Base-by-base conservation (phyloP, 169 alveolate species). In the Neospora caninum region DNA sequence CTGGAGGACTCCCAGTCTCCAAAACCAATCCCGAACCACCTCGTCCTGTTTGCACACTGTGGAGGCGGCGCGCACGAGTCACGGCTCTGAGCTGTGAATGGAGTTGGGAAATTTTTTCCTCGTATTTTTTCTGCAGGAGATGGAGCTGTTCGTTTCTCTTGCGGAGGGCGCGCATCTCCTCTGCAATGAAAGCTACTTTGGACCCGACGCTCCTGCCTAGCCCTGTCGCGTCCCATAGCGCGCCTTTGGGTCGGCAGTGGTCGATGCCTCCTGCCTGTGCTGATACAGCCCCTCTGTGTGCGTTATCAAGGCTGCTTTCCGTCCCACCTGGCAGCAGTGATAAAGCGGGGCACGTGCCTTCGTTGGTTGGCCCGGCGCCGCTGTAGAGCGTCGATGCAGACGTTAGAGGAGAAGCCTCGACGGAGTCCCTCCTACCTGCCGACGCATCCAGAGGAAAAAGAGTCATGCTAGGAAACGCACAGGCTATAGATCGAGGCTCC, bases 101-200 rank as follows among this genome's bases (percentile, higher is more conserved):
- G 29, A 78, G 86, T 16, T 20, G 43, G 27, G 20, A 78, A n/a
- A 78, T 38, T n/a, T 78, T 78, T n/a, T 78, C 42, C n/a, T 78
- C 49, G 20, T 78, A 78, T n/a, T 38, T 78, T 38, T 38, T 78
- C 42, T 78, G 86, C 45, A 78, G 86, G 1, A 10, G 1, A 43
- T 36, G 45, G 86, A 78, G 86, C 42, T 78, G 86, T 36, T n/a
- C 39, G 45, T 78, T 78, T n/a, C 86, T 78, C 45, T n/a, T 78
- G 49, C 86, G 39, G 49, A 78, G 45, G 43, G 86, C n/a, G 29
- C 45, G 1, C 86, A 78, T 78, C 45, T 78, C 86, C 42, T 78
- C 86, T 16, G 86, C 45, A 20, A 78, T 18, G 0, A n/a, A 10
- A 16, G 86, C 86, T 29, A 78, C 86, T 22, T 78, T 78, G 2